Percentiles rank a stretch among this genome's conserved stretches.
Evolutionary conservation across 805 yeast genomes (phyloP).

Genomic region (Saccharomycopsis babjevae): DNA sequence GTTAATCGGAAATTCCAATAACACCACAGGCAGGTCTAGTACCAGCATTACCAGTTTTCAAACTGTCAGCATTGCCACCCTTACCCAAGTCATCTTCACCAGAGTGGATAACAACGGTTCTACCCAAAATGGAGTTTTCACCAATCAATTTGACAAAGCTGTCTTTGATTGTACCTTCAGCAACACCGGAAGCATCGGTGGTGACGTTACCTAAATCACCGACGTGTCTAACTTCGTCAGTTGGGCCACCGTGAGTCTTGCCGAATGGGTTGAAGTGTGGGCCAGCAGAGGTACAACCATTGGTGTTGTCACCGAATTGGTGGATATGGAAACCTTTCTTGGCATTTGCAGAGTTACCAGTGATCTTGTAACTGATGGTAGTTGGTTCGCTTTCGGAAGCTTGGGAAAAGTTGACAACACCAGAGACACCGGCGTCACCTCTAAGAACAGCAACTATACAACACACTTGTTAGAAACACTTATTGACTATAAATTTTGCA

Average conservation of each 20-base stretch:
- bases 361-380: constrained; percentile 76
- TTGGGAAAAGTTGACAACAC: constrained; percentile 85
- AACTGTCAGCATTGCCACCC: constrained; percentile 85
- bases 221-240: constrained; percentile 70
- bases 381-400: constrained; percentile 69
- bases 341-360: constrained; percentile 83
- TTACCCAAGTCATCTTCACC: constrained; percentile 92
- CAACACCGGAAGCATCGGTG: constrained; percentile 81
- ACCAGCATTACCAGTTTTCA: constrained; percentile 96
- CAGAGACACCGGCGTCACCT: constrained; percentile 87
- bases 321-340: constrained; percentile 97
- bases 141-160: constrained; percentile 72
- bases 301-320: constrained; percentile 97
- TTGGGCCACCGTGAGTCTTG: constrained; percentile 88
- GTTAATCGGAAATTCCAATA: constrained; percentile 59
- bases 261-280: constrained; percentile 93
- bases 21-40: constrained; percentile 98
- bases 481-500: too few species aligned
- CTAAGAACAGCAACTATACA: constrained; percentile 80
- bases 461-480: background rate
- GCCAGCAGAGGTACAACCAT: constrained; percentile 98
- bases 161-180: constrained; percentile 84
- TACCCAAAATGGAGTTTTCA: constrained; percentile 79
- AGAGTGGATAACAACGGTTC: constrained; percentile 90
- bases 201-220: constrained; percentile 95